Evolutionary conservation across 2,329 filamentous ascomycete genomes (phyloP), one percentile per base, ranked within the genome.

Genomic region (Stromatinia cepivora): DNA sequence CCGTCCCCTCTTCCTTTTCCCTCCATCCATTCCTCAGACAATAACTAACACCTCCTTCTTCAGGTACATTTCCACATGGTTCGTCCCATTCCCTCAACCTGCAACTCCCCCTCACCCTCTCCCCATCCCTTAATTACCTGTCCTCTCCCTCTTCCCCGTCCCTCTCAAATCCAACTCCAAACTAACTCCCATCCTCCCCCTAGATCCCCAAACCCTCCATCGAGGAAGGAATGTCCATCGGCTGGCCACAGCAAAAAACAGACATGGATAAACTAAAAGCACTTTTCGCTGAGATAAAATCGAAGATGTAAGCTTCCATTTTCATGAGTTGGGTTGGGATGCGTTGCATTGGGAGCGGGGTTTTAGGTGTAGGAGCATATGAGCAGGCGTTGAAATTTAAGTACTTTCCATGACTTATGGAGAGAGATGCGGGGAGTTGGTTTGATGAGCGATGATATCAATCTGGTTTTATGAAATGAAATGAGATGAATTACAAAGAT

Each of bases 1-100:
- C n/a, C n/a, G n/a, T n/a, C 6, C 50, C n/a, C 2, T 28, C 53
- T 39, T 13, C 7, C 25, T 15, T 7, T 5, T 10, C 15, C 9
- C 53, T 46, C 4, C 66, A 11, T 42, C n/a, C 9, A 28, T 17
- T 13, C 7, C 22, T 36, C 20, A 20, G 31, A 31, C 9, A 34
- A 42, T n/a, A 48, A 58, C 52, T 57, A 56, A 65, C 28, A 36
- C 4, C 13, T 25, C 4, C 8, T 25, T n/a, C 11, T 59, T 58
- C 73, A 93, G 90, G 91, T 96, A 74, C 94, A 97, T 80, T 94
- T 99, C 81, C 95, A 99, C 79, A 90, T 98, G 88, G 91, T 93
- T 22, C 20, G 50, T 58, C 13, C n/a, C 28, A 34, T 10, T 8
- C 20, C 25, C 53, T 28, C 3, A 34, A 22, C 15, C 11, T 6